Percentiles rank a stretch among this genome's conserved stretches.
Conservation (phyloP, 495 filamentous ascomycete genomes). For the Chaetomidium leptoderma region DNA sequence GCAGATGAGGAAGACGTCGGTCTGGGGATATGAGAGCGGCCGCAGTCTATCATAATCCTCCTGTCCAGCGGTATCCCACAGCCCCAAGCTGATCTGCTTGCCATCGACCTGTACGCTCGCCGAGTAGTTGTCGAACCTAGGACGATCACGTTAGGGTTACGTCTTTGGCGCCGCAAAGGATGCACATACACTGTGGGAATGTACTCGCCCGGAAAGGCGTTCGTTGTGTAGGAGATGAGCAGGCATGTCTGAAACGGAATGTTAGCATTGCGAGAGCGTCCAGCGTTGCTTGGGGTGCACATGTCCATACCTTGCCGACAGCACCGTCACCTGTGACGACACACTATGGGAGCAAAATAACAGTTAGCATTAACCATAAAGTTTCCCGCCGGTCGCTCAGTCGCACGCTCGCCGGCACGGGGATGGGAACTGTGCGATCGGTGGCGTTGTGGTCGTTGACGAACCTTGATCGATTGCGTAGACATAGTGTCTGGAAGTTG, state of each 20-base stretch:
- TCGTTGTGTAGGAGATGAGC: slow-evolving; percentile 97
- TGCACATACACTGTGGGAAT: slow-evolving; percentile 92
- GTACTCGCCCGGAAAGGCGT: slow-evolving; percentile 98
- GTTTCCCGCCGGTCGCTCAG: neutral
- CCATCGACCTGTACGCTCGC: slow-evolving; percentile 98
- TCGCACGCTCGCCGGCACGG: slow-evolving; percentile 7
- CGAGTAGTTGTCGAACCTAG: slow-evolving; percentile 98
- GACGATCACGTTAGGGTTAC: slow-evolving; percentile 27
- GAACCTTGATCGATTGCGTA: slow-evolving; percentile 55
- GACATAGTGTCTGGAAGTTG: slow-evolving; percentile 41
- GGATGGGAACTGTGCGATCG: slow-evolving; percentile 18
- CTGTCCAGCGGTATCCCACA: slow-evolving; percentile 99
- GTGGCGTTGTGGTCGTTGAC: slow-evolving; percentile 17
- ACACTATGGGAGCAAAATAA: slow-evolving; percentile 55
- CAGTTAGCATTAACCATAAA: slow-evolving; percentile 23
- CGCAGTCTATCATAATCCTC: slow-evolving; percentile 97
- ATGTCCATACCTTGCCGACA: slow-evolving; percentile 79
- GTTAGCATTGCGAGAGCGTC: neutral
- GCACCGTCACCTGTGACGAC: slow-evolving; percentile 98
- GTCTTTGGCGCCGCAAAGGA: slow-evolving; percentile 49
- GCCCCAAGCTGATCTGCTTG: slow-evolving; percentile 89
- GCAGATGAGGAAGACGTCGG: slow-evolving; percentile 96
- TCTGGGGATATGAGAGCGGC: slow-evolving; percentile 95
- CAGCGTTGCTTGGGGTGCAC: neutral
- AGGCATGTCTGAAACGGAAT: slow-evolving; percentile 77